Evolutionary conservation across 1,284 basidiomycete species (phyloP).

Genomic region (Cryptococcus sp.): DNA sequence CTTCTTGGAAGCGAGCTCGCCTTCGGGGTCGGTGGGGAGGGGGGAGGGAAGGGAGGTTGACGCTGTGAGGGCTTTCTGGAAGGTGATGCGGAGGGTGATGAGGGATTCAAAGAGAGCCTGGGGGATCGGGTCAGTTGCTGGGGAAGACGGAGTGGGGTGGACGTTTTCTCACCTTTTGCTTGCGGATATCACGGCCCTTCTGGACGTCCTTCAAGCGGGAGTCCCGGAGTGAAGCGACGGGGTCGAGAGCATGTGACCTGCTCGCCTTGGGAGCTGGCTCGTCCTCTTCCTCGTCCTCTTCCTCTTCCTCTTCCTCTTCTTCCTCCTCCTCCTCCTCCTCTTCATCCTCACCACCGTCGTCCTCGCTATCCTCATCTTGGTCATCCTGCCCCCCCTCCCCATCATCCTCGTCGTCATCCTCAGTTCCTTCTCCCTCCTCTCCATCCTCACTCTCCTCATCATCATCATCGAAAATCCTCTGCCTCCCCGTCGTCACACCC

Average conservation of each 20-base stretch:
- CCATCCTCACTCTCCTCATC: slow-evolving; percentile 26
- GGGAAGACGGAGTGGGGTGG: slow-evolving; percentile 26
- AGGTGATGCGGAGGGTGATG: slow-evolving; percentile 78
- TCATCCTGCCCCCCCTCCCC: slow-evolving; percentile 39
- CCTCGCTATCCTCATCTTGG: slow-evolving; percentile 48
- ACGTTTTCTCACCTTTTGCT: slow-evolving; percentile 78
- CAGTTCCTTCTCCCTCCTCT: slow-evolving; percentile 23
- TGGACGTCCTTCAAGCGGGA: slow-evolving; percentile 50
- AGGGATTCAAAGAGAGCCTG: slow-evolving; percentile 79
- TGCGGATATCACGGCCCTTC: slow-evolving; percentile 74
- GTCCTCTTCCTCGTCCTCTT: slow-evolving; percentile 36
- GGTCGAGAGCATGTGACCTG: slow-evolving; percentile 41
- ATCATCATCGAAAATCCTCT: slow-evolving; percentile 55
- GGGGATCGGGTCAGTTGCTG: not conserved
- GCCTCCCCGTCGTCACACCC: slow-evolving; percentile 62
- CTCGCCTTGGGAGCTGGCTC: slow-evolving; percentile 14
- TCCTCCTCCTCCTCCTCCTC: slow-evolving; percentile 52
- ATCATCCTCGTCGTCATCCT: slow-evolving; percentile 66
- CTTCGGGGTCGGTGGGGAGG: slow-evolving; percentile 26
- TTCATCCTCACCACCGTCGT: slow-evolving; percentile 50
- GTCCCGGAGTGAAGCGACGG: slow-evolving; percentile 50
- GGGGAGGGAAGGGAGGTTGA: slow-evolving; percentile 60
- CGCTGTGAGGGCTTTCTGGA: slow-evolving; percentile 72
- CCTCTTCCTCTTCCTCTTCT: slow-evolving; percentile 44
- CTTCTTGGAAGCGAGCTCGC: slow-evolving; percentile 26